A percentile compares a stretch with the other conserved stretches of the same genome.
Conservation (phyloP, 257 asterid genomes). For the Dorcoceras hygrometricum region DNA sequence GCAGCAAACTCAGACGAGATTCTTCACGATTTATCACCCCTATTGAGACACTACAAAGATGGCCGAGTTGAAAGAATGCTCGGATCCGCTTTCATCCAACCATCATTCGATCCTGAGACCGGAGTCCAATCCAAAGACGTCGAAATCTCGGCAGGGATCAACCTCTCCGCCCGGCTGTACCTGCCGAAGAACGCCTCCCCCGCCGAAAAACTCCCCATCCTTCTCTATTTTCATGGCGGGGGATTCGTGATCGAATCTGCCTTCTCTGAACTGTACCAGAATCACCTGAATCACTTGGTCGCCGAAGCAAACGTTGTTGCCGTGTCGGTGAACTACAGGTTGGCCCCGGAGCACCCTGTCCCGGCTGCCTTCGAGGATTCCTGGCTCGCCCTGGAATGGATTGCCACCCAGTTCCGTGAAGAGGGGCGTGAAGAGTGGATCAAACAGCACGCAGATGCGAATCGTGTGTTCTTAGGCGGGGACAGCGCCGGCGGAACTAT, state of each 20-base stretch:
- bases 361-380: constrained; percentile 58
- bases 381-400: constrained; percentile 53
- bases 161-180: constrained; percentile 46
- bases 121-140: constrained; percentile 52
- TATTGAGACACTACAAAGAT: constrained; percentile 39
- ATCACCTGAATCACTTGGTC: constrained; percentile 31
- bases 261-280: constrained; percentile 34
- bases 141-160: constrained; percentile 22
- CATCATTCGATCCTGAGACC: constrained; percentile 41
- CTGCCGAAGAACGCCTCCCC: constrained; percentile 33
- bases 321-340: constrained; percentile 51
- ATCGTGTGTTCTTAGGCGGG: constrained; percentile 45
- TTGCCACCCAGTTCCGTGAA: constrained; percentile 30
- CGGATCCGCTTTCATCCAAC: constrained; percentile 20
- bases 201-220: constrained; percentile 38
- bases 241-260: constrained; percentile 43
- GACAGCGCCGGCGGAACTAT: constrained; percentile 62
- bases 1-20: constrained; percentile 30
- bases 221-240: constrained; percentile 59
- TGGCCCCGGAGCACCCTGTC: constrained; percentile 56
- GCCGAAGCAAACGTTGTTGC: constrained; percentile 38
- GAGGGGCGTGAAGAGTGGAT: constrained; percentile 42
- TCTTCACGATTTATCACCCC: constrained; percentile 35
- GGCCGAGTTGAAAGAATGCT: constrained; percentile 39
- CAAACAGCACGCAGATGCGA: constrained; percentile 35